phyloP scores from a whole-genome alignment of 306 rosid genomes.

The Sicyos baderoa region DNA sequence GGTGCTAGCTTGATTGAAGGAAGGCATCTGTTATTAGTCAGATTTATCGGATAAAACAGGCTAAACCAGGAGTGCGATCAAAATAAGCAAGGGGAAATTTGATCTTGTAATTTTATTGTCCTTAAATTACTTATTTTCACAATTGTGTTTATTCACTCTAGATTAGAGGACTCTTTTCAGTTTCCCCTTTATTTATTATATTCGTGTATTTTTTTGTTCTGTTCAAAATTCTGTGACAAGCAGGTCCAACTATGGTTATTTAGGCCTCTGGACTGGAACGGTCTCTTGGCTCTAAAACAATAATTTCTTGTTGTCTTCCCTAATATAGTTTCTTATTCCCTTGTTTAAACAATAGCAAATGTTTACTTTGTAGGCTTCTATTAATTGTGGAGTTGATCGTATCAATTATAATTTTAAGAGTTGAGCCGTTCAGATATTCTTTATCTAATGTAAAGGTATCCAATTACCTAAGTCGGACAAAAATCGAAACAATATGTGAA shows the following conservation, averaged over 20 bases:
- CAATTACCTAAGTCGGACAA: no score
- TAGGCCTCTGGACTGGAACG: neutral
- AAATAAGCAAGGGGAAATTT: neutral
- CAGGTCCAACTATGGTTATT: neutral
- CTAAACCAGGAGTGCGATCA: neutral
- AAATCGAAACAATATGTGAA: no score
- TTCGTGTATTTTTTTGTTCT: no score
- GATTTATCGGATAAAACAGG: neutral
- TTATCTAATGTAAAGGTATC: no score
- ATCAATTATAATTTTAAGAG: neutral
- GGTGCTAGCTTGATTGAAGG: no score
- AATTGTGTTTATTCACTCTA: no score
- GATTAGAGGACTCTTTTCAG: no score
- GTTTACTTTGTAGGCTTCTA: neutral
- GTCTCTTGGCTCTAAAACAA: no score
- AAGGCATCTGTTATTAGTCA: no score
- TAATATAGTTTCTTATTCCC: neutral
- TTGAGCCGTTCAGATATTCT: neutral
- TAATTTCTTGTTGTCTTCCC: neutral
- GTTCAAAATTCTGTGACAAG: neutral
- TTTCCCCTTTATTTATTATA: no score
- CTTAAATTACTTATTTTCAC: neutral
- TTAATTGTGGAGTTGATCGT: slow-evolving; percentile 14
- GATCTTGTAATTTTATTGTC: neutral
- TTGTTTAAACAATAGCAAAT: neutral